Base-by-base conservation (phyloP, 208 protist genomes). In the Crithidia brevicula region DNA sequence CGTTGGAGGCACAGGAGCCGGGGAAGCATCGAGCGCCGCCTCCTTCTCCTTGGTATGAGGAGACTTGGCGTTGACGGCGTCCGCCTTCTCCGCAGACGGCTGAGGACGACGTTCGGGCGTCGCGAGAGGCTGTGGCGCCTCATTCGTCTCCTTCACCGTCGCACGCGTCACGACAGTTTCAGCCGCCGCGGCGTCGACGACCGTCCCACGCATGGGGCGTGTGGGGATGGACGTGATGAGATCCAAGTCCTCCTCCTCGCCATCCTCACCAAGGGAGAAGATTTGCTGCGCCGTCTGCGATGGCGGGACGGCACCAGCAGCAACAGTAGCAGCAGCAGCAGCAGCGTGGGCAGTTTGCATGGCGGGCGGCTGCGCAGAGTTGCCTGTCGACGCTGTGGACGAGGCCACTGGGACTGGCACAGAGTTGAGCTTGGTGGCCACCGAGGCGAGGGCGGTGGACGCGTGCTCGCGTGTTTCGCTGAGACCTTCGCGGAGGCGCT, bases 241-340 rank as follows among this genome's bases (percentile, higher is more conserved):
- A 53, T 81, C 84, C 46, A 92, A 70, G 67, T 92, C 89, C 8
- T 92, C 89, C 15, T 89, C 81, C 16, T 79, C 81, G 31, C 81
- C 80, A 10, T 74, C 72, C 33, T 81, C 82, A n/a, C 70, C 82
- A 0, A 89, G 68, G 9, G 83, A 86, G 54, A 92, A 89, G 43
- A 66, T 53, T 36, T 79, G 69, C 28, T 52, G 47, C 28, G 62
- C 33, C n/a, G 31, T 34, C 57, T 23, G 31, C 15, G 43, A 38
- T 38, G 51, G 43, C 15, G 42, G 9, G 46, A 1, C 57, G 31
- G 8, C 23, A 45, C 28, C n/a, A 43, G 67, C 45, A 38, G 58
- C 10, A 34, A 15, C 50, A 45, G 40, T 2, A 16, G 20, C 15
- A 33, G 23, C 16, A 22, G 40, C 15, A 16, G 38, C 47, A 25